Evolutionary conservation across 768 basidiomycete genomes (phyloP).

Genomic region (Mycena vulgaris): DNA sequence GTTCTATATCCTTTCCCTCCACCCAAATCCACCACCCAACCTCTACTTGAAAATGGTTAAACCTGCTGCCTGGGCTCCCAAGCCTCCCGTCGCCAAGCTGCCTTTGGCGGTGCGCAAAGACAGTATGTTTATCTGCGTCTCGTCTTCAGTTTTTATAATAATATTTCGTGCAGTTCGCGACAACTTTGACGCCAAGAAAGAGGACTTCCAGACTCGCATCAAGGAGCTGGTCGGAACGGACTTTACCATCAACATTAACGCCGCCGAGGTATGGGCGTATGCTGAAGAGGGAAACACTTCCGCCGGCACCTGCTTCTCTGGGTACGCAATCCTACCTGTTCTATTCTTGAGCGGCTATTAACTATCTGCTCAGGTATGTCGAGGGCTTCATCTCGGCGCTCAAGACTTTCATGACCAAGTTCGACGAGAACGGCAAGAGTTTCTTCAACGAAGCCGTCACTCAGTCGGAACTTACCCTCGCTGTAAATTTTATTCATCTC

Average conservation of each 20-base stretch:
- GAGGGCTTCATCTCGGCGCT: slow-evolving; percentile 54
- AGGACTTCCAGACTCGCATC: slow-evolving; percentile 51
- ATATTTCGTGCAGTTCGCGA: slow-evolving; percentile 51
- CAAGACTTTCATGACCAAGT: slow-evolving; percentile 48
- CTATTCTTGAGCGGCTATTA: not conserved
- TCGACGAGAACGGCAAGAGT: slow-evolving; percentile 52
- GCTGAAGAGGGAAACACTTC: slow-evolving; percentile 41
- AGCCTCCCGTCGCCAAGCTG: slow-evolving; percentile 53
- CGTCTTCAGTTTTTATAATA: not conserved
- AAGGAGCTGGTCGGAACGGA: slow-evolving; percentile 46
- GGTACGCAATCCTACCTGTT: slow-evolving; percentile 34
- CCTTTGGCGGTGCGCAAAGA: slow-evolving; percentile 56
- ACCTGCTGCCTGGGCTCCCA: slow-evolving; percentile 46
- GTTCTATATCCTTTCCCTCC: not conserved
- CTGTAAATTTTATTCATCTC: slow-evolving; percentile 35
- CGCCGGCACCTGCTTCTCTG: slow-evolving; percentile 44
- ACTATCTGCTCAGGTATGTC: slow-evolving; percentile 47
- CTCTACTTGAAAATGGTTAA: slow-evolving; percentile 34
- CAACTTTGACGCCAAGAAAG: slow-evolving; percentile 54
- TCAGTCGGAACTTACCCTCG: slow-evolving; percentile 50
- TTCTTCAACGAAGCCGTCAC: slow-evolving; percentile 58
- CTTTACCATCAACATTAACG: slow-evolving; percentile 53
- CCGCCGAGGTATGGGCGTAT: slow-evolving; percentile 55
- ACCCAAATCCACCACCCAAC: not conserved
- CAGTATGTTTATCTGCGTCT: slow-evolving; percentile 40